Conservation (phyloP, 1,284 basidiomycete genomes). For the Cutaneotrichosporon cavernicola region DNA sequence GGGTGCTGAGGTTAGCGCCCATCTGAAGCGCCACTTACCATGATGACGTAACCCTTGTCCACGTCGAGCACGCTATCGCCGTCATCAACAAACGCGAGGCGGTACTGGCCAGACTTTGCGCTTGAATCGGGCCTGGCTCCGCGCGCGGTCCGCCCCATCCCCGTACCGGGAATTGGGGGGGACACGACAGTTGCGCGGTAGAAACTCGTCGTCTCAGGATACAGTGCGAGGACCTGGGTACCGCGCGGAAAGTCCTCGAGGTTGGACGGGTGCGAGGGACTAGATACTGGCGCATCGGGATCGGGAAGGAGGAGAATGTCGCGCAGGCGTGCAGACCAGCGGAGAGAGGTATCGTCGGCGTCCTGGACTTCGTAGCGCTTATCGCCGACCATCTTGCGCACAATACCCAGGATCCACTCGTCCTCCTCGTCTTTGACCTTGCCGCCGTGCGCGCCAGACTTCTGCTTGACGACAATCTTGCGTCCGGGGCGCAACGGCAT, state of each 20-base stretch:
- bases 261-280: constrained; percentile 49
- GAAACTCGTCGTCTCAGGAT: constrained; percentile 58
- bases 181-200: constrained; percentile 54
- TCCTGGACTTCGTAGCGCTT: constrained; percentile 52
- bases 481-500: constrained; percentile 53
- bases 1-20: not conserved
- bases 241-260: constrained; percentile 49
- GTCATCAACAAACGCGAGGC: constrained; percentile 51
- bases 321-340: constrained; percentile 54
- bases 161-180: constrained; percentile 37
- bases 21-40: constrained; percentile 32
- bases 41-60: constrained; percentile 42
- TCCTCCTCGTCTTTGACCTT: constrained; percentile 31
- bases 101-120: constrained; percentile 40
- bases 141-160: constrained; percentile 32
- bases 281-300: constrained; percentile 36
- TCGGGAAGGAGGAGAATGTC: constrained; percentile 56
- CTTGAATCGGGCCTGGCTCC: constrained; percentile 28
- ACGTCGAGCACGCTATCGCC: constrained; percentile 44
- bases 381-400: constrained; percentile 51
- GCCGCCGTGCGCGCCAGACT: constrained; percentile 11
- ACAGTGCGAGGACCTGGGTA: constrained; percentile 54
- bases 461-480: constrained; percentile 50
- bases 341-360: constrained; percentile 42
- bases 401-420: constrained; percentile 55